These are phyloP conservation scores for Lycium ferocissimum DNA, from an alignment of 257 asterid species.

Conservation along the genomic window DNA sequence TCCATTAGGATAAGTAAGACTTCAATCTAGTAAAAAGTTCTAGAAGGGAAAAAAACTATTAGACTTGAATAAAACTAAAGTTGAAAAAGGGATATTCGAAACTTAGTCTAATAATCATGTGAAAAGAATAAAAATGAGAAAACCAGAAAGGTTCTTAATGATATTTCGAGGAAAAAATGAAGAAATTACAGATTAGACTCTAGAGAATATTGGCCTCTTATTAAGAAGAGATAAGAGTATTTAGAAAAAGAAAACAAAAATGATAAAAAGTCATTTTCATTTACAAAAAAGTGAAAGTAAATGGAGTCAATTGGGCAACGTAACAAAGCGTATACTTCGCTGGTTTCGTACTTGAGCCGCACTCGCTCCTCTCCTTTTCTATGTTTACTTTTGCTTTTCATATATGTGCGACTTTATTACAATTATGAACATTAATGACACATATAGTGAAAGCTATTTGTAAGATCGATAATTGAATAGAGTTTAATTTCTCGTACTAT, in stretches of 20 bases:
- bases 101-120: not conserved
- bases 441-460: too few relatives aligned
- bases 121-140: too few relatives aligned
- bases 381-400: not conserved
- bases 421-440: too few relatives aligned
- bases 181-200: not conserved
- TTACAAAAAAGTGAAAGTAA: not conserved
- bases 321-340: not conserved
- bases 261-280: not conserved
- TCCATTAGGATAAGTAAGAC: not conserved
- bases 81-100: not conserved
- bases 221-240: not conserved
- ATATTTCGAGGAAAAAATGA: not conserved
- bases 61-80: not conserved
- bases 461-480: too few relatives aligned
- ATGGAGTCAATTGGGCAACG: not conserved
- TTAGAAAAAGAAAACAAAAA: not conserved
- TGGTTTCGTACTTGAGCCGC: not conserved
- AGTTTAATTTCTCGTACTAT: too few relatives aligned
- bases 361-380: not conserved
- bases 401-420: too few relatives aligned
- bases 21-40: not conserved
- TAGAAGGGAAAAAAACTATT: not conserved
- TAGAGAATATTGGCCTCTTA: not conserved
- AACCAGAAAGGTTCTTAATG: not conserved